Conservation (phyloP, 495 filamentous ascomycete species). For the Aspergillus asperescens region DNA sequence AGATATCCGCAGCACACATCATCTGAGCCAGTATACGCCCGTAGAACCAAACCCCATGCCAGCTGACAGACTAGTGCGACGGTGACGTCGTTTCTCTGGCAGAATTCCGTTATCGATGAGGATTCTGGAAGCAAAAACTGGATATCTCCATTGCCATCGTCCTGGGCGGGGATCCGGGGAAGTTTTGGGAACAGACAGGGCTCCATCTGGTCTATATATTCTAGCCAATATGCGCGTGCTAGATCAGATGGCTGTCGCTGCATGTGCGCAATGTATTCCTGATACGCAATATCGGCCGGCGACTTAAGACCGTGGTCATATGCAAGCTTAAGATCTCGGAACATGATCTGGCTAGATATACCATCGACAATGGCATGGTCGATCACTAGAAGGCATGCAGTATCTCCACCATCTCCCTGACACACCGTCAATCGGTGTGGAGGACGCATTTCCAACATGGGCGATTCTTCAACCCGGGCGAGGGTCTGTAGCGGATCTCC, state of each 20-base stretch:
- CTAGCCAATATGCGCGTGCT: neutral
- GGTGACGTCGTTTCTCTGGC: neutral
- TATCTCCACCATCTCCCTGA: slow-evolving; percentile 8
- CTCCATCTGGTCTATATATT: slow-evolving; percentile 24
- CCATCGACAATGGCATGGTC: slow-evolving; percentile 41
- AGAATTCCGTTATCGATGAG: neutral
- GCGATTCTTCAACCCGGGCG: too few species aligned
- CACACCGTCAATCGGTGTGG: neutral
- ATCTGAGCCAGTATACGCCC: neutral
- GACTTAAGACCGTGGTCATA: slow-evolving; percentile 9
- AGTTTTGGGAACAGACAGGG: slow-evolving; percentile 21
- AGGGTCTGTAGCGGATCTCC: too few species aligned
- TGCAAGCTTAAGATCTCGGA: slow-evolving; percentile 19
- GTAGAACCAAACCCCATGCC: neutral
- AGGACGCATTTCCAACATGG: too few species aligned
- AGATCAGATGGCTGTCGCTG: neutral
- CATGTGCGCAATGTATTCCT: neutral
- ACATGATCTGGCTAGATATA: slow-evolving; percentile 22
- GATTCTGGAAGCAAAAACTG: neutral
- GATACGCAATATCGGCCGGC: neutral
- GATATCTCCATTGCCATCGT: neutral
- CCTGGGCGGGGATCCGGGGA: neutral
- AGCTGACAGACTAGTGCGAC: neutral
- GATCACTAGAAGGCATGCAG: slow-evolving; percentile 36
- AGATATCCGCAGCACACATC: slow-evolving; percentile 1